Evolutionary conservation across 148 eudicot species (phyloP).

Genomic region (Fagopyrum tataricum): DNA sequence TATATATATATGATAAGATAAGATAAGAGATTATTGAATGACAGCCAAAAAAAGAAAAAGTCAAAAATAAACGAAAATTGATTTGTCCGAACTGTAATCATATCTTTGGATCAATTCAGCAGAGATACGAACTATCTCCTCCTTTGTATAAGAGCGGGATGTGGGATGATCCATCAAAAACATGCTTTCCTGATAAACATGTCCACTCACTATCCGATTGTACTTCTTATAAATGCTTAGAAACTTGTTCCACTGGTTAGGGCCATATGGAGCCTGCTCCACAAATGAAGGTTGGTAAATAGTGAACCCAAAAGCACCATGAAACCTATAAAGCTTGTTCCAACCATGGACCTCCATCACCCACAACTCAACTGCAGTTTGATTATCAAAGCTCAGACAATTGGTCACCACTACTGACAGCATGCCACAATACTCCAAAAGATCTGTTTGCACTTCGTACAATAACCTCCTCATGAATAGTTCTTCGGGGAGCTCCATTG

Average conservation of each 20-base stretch:
- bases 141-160: neutral
- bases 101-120: no score
- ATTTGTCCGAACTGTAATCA: no score
- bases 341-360: neutral
- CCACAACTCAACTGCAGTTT: neutral
- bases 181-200: neutral
- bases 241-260: neutral
- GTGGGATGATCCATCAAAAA: constrained; percentile 1
- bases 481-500: neutral
- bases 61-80: no score
- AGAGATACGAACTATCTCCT: neutral
- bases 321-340: neutral
- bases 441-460: neutral
- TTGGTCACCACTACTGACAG: neutral
- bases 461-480: neutral
- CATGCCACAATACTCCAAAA: neutral
- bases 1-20: no score
- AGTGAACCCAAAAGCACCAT: neutral
- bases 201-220: neutral
- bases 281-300: neutral
- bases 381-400: neutral
- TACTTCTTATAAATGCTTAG: neutral
- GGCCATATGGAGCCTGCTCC: neutral
- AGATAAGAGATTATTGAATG: no score
- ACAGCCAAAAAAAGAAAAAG: no score